Conservation (phyloP, 805 yeast genomes). For the Kazachstania africana region DNA sequence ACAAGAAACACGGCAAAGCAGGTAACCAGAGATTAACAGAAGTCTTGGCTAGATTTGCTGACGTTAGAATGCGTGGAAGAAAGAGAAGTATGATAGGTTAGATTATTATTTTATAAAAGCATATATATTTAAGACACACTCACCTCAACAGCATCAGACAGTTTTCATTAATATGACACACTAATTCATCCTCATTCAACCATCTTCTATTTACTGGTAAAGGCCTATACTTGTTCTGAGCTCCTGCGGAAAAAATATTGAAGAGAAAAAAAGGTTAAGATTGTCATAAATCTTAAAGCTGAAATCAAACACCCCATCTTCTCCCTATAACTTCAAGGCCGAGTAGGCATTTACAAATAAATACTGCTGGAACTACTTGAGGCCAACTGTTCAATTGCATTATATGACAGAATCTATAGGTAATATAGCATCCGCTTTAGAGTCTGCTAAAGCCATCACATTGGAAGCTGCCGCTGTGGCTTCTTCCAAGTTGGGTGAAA, state of each 20-base stretch:
- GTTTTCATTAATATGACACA: too few relatives aligned
- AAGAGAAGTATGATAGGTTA: constrained; percentile 90
- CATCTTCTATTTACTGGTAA: too few relatives aligned
- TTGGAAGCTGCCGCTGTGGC: constrained; percentile 78
- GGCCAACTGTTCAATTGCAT: too few relatives aligned
- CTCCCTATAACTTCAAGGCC: too few relatives aligned
- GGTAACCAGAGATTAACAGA: constrained; percentile 37
- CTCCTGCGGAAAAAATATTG: too few relatives aligned
- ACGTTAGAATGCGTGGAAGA: constrained; percentile 83
- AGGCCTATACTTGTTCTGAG: too few relatives aligned
- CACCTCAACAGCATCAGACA: neutral
- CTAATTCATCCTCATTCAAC: too few relatives aligned
- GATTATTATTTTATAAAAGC: neutral
- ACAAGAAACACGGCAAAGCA: constrained; percentile 20
- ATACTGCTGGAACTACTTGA: too few relatives aligned
- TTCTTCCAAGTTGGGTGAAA: constrained; percentile 50
- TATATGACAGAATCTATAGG: constrained; percentile 53
- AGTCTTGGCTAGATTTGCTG: constrained; percentile 55
- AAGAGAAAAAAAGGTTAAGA: too few relatives aligned
- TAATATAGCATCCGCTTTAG: constrained; percentile 58
- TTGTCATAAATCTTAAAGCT: too few relatives aligned
- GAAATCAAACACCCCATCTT: too few relatives aligned
- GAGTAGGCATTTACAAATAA: too few relatives aligned
- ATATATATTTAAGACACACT: neutral
- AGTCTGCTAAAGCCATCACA: constrained; percentile 68